Evolutionary conservation across 768 basidiomycete species (phyloP), one percentile per base, ranked within the genome.

Genomic region (Russula emetica): DNA sequence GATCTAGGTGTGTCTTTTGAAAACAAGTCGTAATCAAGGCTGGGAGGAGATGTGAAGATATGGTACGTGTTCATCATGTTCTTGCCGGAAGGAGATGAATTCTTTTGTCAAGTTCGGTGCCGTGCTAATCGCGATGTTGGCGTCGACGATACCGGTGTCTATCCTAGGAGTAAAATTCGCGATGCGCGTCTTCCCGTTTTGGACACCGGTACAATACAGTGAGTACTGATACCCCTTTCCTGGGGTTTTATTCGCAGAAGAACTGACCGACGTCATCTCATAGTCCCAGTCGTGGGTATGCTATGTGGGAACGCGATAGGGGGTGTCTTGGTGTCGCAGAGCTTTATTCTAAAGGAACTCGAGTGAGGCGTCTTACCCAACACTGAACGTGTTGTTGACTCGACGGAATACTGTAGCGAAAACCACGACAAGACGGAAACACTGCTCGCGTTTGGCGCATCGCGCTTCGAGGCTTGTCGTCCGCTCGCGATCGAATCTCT

Each of bases 201-300:
- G 94, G 93, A 82, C 78, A 28, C 91, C 93, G 2, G 24, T 16
- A 71, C 94, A 86, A 70, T 86, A 18, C 51, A 58, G n/a, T 47
- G 49, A 26, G 69, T 45, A 24, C 36, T 50, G 42, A 18, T 45
- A 53, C 34, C 42, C 50, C 18, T 66, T 36, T 55, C 38, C 42
- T 40, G 40, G n/a, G 18, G 30, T 30, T 62, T 16, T 18, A 28
- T 44, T 13, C 16, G n/a, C 10, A 28, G 30, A 34, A 18, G 14
- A 47, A 28, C 40, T 44, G 40, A 24, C 20, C 5, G 3, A 9
- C 24, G 30, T n/a, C 18, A 8, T 10, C 14, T 14, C 49, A 16
- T 9, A 92, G 90, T 92, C 59, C 91, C 89, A 5, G 83, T 92
- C 58, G 80, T 92, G 8, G 92, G 93, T 8, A 94, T 94, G 93